A percentile compares a stretch with the other conserved stretches of the same genome.
Evolutionary conservation across 139 green algal species (phyloP).

Genomic region (Chlorella sp.): DNA sequence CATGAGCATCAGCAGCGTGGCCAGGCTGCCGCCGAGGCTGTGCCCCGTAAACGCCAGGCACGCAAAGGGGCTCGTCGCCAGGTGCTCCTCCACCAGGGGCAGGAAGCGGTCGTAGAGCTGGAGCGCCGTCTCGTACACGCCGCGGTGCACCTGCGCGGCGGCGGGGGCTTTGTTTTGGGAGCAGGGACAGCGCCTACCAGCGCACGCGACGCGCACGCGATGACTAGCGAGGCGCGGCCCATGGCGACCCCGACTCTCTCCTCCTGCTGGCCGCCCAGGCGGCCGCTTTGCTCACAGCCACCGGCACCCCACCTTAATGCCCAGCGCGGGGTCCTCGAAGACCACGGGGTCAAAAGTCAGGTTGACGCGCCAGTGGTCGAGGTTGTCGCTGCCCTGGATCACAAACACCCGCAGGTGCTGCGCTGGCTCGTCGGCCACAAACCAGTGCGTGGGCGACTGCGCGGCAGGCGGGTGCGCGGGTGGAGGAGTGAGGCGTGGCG

Average conservation of each 20-base stretch:
- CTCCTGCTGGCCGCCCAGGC: no score
- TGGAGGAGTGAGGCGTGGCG: no score
- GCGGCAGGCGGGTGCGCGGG: no score
- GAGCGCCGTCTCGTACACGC: constrained; percentile 88
- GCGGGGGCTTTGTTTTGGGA: no score
- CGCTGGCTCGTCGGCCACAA: constrained; percentile 76
- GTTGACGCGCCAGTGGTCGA: constrained; percentile 84
- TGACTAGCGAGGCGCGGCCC: no score
- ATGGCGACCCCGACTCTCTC: no score
- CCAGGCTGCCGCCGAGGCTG: constrained; percentile 91
- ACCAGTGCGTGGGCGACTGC: constrained; percentile 67
- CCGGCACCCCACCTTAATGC: constrained; percentile 72
- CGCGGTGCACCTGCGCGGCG: constrained; percentile 81
- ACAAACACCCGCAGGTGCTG: constrained; percentile 72
- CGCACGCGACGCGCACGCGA: no score
- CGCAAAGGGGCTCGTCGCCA: constrained; percentile 64
- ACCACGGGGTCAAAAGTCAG: constrained; percentile 94
- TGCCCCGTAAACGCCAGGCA: constrained; percentile 86
- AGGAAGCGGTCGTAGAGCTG: constrained; percentile 90
- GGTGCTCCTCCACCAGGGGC: constrained; percentile 84
- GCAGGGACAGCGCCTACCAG: no score
- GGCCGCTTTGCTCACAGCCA: no score
- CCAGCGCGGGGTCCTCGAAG: constrained; percentile 89
- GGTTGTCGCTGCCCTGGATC: constrained; percentile 82
- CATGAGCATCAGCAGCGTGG: constrained; percentile 90